Conservation (phyloP, 169 alveolate genomes). For the Cryptosporidium tyzzeri region DNA sequence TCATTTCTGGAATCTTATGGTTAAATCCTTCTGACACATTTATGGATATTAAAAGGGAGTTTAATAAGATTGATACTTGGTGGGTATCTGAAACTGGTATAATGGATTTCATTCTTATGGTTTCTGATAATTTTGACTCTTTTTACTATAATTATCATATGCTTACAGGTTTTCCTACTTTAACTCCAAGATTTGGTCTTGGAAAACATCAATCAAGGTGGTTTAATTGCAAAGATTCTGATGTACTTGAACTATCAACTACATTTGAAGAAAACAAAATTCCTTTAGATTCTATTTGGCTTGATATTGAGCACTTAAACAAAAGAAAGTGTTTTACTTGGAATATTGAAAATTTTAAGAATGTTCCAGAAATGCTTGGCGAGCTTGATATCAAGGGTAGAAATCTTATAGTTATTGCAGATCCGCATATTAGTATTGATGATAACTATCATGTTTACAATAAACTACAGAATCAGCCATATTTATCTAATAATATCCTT, state of each 20-base stretch:
- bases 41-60: conserved; percentile 78
- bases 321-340: conserved; percentile 89
- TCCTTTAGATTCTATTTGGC: conserved; percentile 91
- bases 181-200: conserved; percentile 87
- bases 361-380: conserved; percentile 82
- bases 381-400: conserved; percentile 77
- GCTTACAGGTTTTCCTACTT: conserved; percentile 85
- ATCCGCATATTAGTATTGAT: conserved; percentile 89
- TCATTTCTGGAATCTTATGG: conserved; percentile 82
- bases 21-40: conserved; percentile 82
- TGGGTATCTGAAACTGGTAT: conserved; percentile 89
- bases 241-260: conserved; percentile 31
- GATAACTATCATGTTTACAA: conserved; percentile 79
- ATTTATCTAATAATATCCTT: neutral
- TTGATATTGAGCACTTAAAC: conserved; percentile 92
- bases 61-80: conserved; percentile 74
- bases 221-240: conserved; percentile 79
- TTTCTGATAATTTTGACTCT: conserved; percentile 48
- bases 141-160: conserved; percentile 78
- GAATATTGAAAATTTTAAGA: conserved; percentile 83
- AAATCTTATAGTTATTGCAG: conserved; percentile 89
- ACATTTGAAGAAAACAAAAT: conserved; percentile 81
- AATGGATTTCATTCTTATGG: conserved; percentile 81
- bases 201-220: conserved; percentile 93
- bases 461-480: conserved; percentile 20